Percentiles rank a stretch among this genome's conserved stretches.
Conservation (phyloP, 2,329 filamentous ascomycete species). For the Aspergillus sp. region DNA sequence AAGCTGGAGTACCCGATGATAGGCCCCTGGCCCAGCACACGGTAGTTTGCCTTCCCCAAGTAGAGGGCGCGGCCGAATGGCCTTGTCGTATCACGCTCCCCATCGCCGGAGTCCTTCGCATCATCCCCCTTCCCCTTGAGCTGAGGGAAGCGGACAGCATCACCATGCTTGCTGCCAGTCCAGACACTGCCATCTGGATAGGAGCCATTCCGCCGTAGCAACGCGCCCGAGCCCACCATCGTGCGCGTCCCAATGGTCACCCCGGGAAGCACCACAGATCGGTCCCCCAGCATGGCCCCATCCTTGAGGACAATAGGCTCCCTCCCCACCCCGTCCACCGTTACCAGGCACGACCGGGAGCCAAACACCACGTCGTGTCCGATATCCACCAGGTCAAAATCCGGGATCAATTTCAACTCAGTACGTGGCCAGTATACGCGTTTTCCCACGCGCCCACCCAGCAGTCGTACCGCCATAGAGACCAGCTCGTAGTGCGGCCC, state of each 20-base stretch:
- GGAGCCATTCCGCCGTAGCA: constrained; percentile 49
- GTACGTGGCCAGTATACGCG: too few species aligned
- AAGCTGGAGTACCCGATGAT: not conserved
- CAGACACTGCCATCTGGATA: constrained; percentile 53
- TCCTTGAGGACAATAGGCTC: constrained; percentile 52
- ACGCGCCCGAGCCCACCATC: constrained; percentile 57
- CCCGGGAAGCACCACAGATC: constrained; percentile 56
- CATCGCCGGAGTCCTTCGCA: constrained; percentile 18
- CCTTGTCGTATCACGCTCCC: constrained; percentile 30
- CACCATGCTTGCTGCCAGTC: constrained; percentile 56
- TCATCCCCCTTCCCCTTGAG: constrained; percentile 12
- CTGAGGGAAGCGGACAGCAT: constrained; percentile 50
- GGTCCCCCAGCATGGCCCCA: constrained; percentile 60
- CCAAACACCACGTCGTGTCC: constrained; percentile 64
- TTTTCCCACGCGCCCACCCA: too few species aligned
- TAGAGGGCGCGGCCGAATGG: constrained; percentile 58
- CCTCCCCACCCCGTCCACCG: constrained; percentile 55
- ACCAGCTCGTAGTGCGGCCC: too few species aligned
- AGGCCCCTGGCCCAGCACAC: not conserved
- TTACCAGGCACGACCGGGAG: constrained; percentile 57
- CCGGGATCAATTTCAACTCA: constrained; percentile 37
- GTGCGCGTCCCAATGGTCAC: constrained; percentile 52
- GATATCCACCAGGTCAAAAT: constrained; percentile 59
- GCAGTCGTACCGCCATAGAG: too few species aligned
- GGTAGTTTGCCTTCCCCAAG: constrained; percentile 5